Evolutionary conservation across 2,329 filamentous ascomycete species (phyloP).

Genomic region (Penicillium paneum): DNA sequence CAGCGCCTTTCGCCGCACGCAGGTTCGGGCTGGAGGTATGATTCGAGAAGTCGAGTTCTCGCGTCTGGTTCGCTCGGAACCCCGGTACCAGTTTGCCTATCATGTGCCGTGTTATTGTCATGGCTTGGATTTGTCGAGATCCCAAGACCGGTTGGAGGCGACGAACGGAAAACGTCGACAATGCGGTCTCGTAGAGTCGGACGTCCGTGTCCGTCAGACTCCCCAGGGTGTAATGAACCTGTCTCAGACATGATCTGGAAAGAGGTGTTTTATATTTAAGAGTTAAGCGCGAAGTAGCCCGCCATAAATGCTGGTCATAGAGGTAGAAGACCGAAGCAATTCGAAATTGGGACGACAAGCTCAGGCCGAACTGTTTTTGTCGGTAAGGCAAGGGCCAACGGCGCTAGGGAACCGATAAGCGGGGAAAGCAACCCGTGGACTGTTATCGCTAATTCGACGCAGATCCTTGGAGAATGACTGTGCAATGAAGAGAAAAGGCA

Average conservation of each 20-base stretch:
- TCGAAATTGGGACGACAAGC: background rate
- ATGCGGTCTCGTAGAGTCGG: constrained; percentile 34
- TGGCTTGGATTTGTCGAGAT: constrained; percentile 3
- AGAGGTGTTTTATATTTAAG: background rate
- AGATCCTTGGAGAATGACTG: background rate
- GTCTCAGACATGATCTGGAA: constrained; percentile 26
- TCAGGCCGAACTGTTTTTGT: background rate
- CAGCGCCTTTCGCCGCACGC: constrained; percentile 49
- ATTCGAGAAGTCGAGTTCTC: constrained; percentile 39
- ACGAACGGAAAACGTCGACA: constrained; percentile 30
- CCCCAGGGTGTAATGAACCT: constrained; percentile 19
- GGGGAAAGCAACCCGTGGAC: constrained; percentile 5
- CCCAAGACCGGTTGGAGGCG: constrained; percentile 12
- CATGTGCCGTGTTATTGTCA: background rate
- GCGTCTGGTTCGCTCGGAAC: constrained; percentile 27
- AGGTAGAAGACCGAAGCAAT: constrained; percentile 3
- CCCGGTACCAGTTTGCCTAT: constrained; percentile 5
- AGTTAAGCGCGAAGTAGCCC: background rate
- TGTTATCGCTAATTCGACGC: constrained; percentile 3
- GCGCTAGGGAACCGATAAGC: constrained; percentile 19
- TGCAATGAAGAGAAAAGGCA: background rate
- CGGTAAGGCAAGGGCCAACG: constrained; percentile 20
- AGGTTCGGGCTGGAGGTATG: constrained; percentile 37
- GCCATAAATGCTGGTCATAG: constrained; percentile 8
- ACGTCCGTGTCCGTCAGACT: constrained; percentile 20